These are phyloP conservation scores for Neoboletus brunneissimus DNA, from an alignment of 768 basidiomycete species.

Conservation along the genomic window DNA sequence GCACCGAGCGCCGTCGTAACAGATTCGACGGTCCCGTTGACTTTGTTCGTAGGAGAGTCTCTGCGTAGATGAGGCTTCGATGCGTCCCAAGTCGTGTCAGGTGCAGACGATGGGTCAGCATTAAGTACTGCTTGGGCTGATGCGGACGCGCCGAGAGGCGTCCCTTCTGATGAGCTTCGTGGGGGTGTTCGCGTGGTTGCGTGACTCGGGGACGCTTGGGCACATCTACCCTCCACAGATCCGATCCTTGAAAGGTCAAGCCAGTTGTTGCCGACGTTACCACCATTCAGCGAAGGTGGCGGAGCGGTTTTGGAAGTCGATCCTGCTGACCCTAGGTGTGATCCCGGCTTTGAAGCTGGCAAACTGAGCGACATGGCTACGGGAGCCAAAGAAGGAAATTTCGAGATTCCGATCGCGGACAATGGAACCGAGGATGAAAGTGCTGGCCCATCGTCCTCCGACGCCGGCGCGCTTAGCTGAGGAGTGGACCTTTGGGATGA, in stretches of 20 bases:
- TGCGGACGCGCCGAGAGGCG: conserved; percentile 1
- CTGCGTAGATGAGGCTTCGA: conserved; percentile 16
- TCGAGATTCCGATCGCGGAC: conserved; percentile 3
- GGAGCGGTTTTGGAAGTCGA: conserved; percentile 10
- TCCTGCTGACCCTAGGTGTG: conserved; percentile 3
- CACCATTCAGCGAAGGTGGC: conserved; percentile 6
- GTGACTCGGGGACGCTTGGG: conserved; percentile 7
- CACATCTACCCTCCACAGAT: conserved; percentile 14
- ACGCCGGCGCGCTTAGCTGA: conserved; percentile 6
- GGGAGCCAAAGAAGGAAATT: conserved; percentile 11
- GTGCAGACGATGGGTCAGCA: conserved; percentile 1
- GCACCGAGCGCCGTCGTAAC: conserved; percentile 25
- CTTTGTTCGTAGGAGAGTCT: conserved; percentile 9
- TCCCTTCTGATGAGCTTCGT: conserved; percentile 6
- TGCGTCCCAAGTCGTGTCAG: conserved; percentile 15
- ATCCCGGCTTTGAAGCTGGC: conserved; percentile 11
- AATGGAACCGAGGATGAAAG: conserved; percentile 7
- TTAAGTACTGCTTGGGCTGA: conserved; percentile 19
- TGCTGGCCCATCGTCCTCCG: conserved; percentile 18
- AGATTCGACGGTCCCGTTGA: conserved; percentile 19
- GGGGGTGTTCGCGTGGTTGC: conserved; percentile 1
- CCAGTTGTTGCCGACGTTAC: background rate
- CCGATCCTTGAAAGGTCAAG: conserved; percentile 18
- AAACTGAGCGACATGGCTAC: conserved; percentile 16
- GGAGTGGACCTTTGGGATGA: conserved; percentile 13